A percentile compares a stretch with the other conserved stretches of the same genome.
Conservation (phyloP, 371 early-diverging fungal genomes). For the Quaeritorhiza haematococci region DNA sequence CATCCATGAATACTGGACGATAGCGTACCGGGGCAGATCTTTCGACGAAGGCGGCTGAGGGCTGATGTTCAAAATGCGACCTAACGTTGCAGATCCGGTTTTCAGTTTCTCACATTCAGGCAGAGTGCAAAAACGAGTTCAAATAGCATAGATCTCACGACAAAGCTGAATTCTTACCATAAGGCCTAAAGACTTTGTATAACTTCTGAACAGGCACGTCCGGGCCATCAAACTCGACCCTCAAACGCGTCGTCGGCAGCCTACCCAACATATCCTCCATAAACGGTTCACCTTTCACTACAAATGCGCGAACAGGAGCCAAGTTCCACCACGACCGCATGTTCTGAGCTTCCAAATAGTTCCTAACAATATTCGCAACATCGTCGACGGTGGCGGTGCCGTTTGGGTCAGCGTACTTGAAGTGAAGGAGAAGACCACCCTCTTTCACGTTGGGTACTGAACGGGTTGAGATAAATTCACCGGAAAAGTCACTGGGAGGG, state of each 20-base stretch:
- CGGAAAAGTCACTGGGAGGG: conserved; percentile 17
- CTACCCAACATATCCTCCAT: conserved; percentile 79
- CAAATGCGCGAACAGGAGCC: conserved; percentile 45
- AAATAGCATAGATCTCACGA: no score
- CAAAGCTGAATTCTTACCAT: no score
- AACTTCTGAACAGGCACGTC: conserved; percentile 58
- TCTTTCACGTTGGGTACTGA: conserved; percentile 40
- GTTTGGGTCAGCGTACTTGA: conserved; percentile 28
- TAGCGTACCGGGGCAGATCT: conserved; percentile 71
- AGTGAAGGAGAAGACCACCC: conserved; percentile 44
- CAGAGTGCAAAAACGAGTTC: no score
- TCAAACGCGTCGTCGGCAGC: conserved; percentile 62
- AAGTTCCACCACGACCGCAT: conserved; percentile 52
- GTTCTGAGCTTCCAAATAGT: conserved; percentile 8
- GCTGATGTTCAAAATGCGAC: conserved; percentile 73
- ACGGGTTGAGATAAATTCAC: conserved; percentile 23
- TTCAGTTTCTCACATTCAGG: no score
- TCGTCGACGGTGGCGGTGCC: not conserved
- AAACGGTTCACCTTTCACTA: conserved; percentile 70
- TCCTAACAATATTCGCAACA: conserved; percentile 7
- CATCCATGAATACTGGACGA: conserved; percentile 74
- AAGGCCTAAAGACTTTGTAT: conserved; percentile 69
- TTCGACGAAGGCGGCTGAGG: conserved; percentile 55
- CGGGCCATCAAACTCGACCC: conserved; percentile 70
- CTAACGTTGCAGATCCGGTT: no score